Percentiles rank a stretch among this genome's conserved stretches.
Evolutionary conservation across 2,329 filamentous ascomycete species (phyloP).

Genomic region (Pseudogymnoascus sp.): DNA sequence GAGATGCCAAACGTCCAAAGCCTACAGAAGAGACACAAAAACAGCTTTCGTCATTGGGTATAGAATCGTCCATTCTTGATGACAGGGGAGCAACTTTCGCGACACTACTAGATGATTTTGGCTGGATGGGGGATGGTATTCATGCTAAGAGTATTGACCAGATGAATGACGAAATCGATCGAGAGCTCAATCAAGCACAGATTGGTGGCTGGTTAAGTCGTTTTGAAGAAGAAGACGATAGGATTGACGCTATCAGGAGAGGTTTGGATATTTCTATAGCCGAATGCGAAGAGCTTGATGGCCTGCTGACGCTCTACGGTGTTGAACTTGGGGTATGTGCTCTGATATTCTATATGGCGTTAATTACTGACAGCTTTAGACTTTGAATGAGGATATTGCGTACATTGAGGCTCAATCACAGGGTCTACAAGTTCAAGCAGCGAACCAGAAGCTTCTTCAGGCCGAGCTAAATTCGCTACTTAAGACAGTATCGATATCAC

Average conservation of each 20-base stretch:
- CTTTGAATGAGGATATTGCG: slow-evolving; percentile 87
- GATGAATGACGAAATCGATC: slow-evolving; percentile 73
- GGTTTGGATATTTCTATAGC: slow-evolving; percentile 85
- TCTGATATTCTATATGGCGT: not conserved
- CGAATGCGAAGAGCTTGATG: slow-evolving; percentile 94
- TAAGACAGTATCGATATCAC: slow-evolving; percentile 81
- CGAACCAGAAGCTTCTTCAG: slow-evolving; percentile 87
- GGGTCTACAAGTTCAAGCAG: slow-evolving; percentile 91
- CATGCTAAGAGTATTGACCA: slow-evolving; percentile 70
- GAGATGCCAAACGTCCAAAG: slow-evolving; percentile 23
- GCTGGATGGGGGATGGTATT: slow-evolving; percentile 75
- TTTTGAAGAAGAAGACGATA: slow-evolving; percentile 78
- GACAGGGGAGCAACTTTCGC: slow-evolving; percentile 74
- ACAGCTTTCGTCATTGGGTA: slow-evolving; percentile 47
- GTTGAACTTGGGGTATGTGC: slow-evolving; percentile 79
- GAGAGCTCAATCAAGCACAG: slow-evolving; percentile 83
- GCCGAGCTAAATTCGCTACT: slow-evolving; percentile 84
- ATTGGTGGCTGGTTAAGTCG: slow-evolving; percentile 88
- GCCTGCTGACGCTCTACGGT: slow-evolving; percentile 85
- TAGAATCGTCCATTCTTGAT: slow-evolving; percentile 71
- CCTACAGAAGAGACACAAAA: slow-evolving; percentile 29
- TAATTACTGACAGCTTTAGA: slow-evolving; percentile 45
- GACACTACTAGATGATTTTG: slow-evolving; percentile 75
- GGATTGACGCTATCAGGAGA: slow-evolving; percentile 76
- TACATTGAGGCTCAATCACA: slow-evolving; percentile 97